phyloP scores from a whole-genome alignment of 257 asterid species.

The Phtheirospermum japonicum region DNA sequence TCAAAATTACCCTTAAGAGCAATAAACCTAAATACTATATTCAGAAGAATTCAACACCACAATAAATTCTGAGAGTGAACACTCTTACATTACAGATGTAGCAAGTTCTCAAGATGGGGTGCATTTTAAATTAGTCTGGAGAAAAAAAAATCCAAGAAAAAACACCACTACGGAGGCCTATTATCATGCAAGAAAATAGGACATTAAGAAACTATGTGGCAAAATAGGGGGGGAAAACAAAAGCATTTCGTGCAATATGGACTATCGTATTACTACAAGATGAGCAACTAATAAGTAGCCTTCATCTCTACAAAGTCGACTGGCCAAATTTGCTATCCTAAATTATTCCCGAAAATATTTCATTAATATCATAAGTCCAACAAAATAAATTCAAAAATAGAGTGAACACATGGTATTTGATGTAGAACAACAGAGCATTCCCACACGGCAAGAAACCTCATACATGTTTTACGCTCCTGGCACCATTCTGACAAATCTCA shows the following conservation, averaged over 20 bases:
- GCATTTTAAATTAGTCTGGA: background rate
- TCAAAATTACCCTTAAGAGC: constrained; percentile 3
- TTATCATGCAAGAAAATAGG: background rate
- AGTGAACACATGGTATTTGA: background rate
- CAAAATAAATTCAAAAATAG: background rate
- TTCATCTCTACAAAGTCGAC: constrained; percentile 2
- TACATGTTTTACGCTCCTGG: background rate
- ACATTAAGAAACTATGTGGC: constrained; percentile 4
- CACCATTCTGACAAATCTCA: background rate
- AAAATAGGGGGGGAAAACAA: background rate
- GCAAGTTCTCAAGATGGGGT: constrained; percentile 1
- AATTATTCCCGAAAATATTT: background rate
- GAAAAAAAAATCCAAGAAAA: background rate
- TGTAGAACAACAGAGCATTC: constrained; percentile 16
- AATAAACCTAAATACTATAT: constrained; percentile 7
- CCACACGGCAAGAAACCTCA: constrained; percentile 1
- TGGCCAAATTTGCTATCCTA: background rate
- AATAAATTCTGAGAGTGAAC: constrained; percentile 4
- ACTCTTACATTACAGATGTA: background rate
- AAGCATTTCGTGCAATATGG: constrained; percentile 6
- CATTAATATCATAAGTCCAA: background rate
- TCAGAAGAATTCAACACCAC: constrained; percentile 8
- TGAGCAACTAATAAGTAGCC: constrained; percentile 4
- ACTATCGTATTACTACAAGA: background rate
- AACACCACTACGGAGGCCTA: background rate